Evolutionary conservation across 2,329 filamentous ascomycete genomes (phyloP).

Genomic region (Aspergillus jensenii): DNA sequence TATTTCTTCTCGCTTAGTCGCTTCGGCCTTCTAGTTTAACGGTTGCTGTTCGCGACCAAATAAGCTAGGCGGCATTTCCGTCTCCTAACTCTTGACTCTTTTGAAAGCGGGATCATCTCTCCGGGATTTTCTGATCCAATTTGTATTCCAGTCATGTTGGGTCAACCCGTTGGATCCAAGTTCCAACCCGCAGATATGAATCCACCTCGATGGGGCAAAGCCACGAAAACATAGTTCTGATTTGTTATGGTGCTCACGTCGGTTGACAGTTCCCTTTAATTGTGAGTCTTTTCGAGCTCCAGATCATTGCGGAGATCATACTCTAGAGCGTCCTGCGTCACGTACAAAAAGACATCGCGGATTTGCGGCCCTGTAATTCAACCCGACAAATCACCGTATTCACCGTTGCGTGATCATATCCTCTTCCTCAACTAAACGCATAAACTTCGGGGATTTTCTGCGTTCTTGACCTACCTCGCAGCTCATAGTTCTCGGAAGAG

Average conservation of each 20-base stretch:
- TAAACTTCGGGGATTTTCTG: neutral
- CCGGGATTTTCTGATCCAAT: neutral
- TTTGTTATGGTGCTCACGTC: neutral
- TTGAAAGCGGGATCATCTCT: constrained; percentile 3
- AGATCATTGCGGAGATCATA: neutral
- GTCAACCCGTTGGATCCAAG: neutral
- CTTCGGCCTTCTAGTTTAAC: neutral
- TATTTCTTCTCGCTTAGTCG: constrained; percentile 2
- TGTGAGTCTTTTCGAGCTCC: neutral
- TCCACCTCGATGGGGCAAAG: neutral
- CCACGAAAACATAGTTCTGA: neutral
- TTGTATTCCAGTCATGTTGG: neutral
- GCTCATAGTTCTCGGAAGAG: neutral
- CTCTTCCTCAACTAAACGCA: neutral
- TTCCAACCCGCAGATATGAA: neutral
- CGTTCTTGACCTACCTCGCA: too few relatives aligned
- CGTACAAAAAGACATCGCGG: too few relatives aligned
- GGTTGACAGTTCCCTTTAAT: neutral
- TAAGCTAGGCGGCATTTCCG: neutral
- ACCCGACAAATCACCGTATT: neutral
- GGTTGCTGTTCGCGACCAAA: neutral
- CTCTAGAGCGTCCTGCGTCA: too few relatives aligned
- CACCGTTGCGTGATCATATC: neutral
- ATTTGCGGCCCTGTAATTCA: neutral
- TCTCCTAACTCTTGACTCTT: neutral